Evolutionary conservation across 345 rosid species (phyloP).

Genomic region (Citrus sp.): DNA sequence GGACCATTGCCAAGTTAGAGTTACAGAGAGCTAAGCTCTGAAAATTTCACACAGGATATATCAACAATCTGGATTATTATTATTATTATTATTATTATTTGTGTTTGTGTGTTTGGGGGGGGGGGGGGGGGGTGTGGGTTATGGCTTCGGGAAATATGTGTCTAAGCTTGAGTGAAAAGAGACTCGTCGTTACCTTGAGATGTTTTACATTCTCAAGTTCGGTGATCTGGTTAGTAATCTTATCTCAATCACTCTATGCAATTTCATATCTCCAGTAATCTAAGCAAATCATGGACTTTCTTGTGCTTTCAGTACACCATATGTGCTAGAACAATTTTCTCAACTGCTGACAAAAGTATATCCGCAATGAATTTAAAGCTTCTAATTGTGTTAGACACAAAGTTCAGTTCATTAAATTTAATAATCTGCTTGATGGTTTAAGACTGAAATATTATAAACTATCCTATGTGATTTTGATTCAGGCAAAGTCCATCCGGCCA

Average conservation of each 20-base stretch:
- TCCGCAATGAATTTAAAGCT: no score
- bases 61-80: neutral
- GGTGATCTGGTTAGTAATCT: constrained; percentile 43
- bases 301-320: neutral
- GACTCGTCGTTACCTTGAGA: constrained; percentile 50
- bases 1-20: constrained; percentile 84
- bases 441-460: neutral
- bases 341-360: neutral
- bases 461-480: constrained; percentile 1
- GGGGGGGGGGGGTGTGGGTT: neutral
- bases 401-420: neutral
- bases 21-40: constrained; percentile 74
- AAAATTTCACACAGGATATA: neutral
- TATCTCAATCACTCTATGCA: neutral
- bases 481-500: constrained; percentile 40
- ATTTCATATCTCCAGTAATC: neutral
- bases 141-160: constrained; percentile 58
- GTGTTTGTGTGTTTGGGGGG: no score
- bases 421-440: neutral
- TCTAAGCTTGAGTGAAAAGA: constrained; percentile 55
- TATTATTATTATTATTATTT: no score
- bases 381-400: neutral
- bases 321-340: neutral
- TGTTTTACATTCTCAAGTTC: constrained; percentile 56
- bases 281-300: neutral